Percentiles rank a stretch among this genome's conserved stretches.
These are phyloP conservation scores for Aquilaria agallochum DNA, from an alignment of 441 rosid species.

Conservation along the genomic window DNA sequence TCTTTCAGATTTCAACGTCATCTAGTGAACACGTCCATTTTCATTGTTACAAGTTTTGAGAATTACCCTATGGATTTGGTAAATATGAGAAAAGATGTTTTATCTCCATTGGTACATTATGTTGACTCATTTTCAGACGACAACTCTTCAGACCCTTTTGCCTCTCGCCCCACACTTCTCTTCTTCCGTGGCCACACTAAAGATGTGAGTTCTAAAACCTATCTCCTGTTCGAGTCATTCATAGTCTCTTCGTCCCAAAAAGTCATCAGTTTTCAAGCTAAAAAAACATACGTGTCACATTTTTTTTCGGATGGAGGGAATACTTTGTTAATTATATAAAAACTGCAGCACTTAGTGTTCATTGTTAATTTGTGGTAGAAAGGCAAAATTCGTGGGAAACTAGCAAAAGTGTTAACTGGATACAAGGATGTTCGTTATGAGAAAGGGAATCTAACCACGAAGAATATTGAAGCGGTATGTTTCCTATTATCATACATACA, in stretches of 20 bases:
- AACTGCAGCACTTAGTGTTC: too few species aligned
- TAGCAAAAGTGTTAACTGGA: constrained; percentile 54
- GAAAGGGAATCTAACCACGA: constrained; percentile 51
- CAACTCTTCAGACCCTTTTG: constrained; percentile 52
- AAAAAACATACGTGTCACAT: too few species aligned
- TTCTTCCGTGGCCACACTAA: constrained; percentile 89
- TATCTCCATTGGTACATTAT: constrained; percentile 81
- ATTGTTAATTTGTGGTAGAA: constrained; percentile 28
- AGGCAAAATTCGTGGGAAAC: constrained; percentile 65
- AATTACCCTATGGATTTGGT: constrained; percentile 62
- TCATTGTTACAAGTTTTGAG: constrained; percentile 77
- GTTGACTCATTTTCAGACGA: constrained; percentile 62
- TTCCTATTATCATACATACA: too few species aligned
- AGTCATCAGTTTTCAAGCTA: constrained; percentile 1
- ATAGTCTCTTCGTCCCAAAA: constrained; percentile 1
- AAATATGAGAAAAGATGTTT: constrained; percentile 71
- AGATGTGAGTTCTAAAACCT: constrained; percentile 34
- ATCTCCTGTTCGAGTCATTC: too few species aligned
- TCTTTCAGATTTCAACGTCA: constrained; percentile 83
- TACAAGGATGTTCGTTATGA: constrained; percentile 62
- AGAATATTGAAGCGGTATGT: constrained; percentile 60
- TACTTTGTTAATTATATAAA: too few species aligned
- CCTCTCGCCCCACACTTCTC: constrained; percentile 60
- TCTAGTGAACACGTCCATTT: constrained; percentile 72
- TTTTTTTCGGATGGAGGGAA: too few species aligned